A percentile compares a stretch with the other conserved stretches of the same genome.
phyloP scores from a whole-genome alignment of 352 stramenopile species.

The Phytophthora hibernalis region DNA sequence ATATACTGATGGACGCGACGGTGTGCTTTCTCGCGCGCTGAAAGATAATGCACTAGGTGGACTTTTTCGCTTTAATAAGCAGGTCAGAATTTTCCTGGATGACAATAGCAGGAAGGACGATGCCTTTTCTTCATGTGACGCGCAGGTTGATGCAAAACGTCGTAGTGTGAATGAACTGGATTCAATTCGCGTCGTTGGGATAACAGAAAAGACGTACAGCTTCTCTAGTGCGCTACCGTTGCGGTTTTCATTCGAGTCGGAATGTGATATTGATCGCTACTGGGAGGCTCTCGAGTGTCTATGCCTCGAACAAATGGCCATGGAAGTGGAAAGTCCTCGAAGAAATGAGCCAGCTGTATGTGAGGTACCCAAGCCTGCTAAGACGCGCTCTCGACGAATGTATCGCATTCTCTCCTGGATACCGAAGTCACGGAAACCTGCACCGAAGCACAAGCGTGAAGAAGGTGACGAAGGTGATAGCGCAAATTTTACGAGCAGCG shows the following conservation, averaged over 20 bases:
- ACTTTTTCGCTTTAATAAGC: constrained; percentile 66
- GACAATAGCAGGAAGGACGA: constrained; percentile 26
- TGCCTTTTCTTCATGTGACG: constrained; percentile 4
- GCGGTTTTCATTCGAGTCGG: constrained; percentile 51
- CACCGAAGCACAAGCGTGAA: constrained; percentile 36
- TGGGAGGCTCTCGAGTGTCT: constrained; percentile 86
- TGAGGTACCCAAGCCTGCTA: constrained; percentile 65
- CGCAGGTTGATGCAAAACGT: constrained; percentile 8
- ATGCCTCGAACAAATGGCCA: constrained; percentile 82
- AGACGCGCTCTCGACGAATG: constrained; percentile 73
- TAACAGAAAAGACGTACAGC: constrained; percentile 75
- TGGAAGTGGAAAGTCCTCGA: constrained; percentile 67
- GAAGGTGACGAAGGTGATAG: constrained; percentile 4
- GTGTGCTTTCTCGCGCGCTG: constrained; percentile 66
- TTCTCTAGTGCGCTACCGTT: constrained; percentile 69
- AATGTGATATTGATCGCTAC: constrained; percentile 62
- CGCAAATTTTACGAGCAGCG: constrained; percentile 42
- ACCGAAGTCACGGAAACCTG: constrained; percentile 62
- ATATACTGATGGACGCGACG: constrained; percentile 74
- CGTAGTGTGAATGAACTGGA: constrained; percentile 38
- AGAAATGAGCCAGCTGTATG: constrained; percentile 64
- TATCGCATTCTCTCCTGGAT: constrained; percentile 78
- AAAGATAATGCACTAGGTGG: constrained; percentile 80
- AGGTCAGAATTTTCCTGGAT: constrained; percentile 60
- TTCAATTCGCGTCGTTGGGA: constrained; percentile 60